Evolutionary conservation across 2,329 filamentous ascomycete species (phyloP).

Genomic region (Cladosporium colombiae): DNA sequence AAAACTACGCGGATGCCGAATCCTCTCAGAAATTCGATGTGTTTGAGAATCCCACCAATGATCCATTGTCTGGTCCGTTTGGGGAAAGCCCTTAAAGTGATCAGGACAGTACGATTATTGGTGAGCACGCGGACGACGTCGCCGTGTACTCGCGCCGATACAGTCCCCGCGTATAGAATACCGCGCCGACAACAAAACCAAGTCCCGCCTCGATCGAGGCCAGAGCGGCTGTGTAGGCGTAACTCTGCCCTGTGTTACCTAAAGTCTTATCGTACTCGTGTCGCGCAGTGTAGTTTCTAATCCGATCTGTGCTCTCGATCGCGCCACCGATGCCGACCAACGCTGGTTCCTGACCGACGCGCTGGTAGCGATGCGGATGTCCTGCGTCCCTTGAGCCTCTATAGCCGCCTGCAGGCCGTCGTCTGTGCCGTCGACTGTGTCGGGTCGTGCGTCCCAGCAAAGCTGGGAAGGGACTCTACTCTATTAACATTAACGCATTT

Average conservation of each 20-base stretch:
- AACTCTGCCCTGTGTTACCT: not conserved
- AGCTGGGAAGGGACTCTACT: too few species aligned
- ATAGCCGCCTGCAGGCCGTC: not conserved
- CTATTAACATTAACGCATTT: not conserved
- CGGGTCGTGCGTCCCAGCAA: slow-evolving; percentile 5
- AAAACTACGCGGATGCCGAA: not conserved
- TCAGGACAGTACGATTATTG: not conserved
- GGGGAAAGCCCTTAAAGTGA: not conserved
- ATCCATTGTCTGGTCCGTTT: not conserved
- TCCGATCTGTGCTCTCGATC: not conserved
- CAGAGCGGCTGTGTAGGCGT: not conserved
- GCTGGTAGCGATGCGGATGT: slow-evolving; percentile 12
- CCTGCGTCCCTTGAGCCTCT: not conserved
- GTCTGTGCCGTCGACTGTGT: not conserved
- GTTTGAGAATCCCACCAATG: not conserved
- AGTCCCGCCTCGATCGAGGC: slow-evolving; percentile 10
- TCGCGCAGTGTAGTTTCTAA: not conserved
- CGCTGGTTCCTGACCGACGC: slow-evolving; percentile 6
- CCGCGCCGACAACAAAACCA: not conserved
- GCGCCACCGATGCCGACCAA: slow-evolving; percentile 6
- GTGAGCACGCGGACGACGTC: not conserved
- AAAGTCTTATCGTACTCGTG: slow-evolving; percentile 6
- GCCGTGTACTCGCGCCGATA: not conserved
- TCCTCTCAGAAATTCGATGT: too few species aligned
- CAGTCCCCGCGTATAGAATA: not conserved